Base-by-base conservation (phyloP, 2,329 filamentous ascomycete species). In the Aurifilum marmelostoma region DNA sequence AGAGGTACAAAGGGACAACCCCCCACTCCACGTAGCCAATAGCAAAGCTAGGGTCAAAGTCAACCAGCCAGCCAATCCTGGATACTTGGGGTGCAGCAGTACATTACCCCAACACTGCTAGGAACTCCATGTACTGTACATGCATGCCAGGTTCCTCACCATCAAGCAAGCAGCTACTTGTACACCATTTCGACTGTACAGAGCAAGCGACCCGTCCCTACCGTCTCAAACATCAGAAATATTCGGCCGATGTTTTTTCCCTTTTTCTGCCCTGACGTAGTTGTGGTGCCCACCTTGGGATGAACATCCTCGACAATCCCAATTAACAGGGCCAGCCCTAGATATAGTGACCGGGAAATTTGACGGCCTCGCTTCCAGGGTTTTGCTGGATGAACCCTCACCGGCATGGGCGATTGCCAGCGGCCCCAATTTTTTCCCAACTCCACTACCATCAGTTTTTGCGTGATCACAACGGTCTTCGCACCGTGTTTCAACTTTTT, bases 231-330 rank as follows among this genome's bases (percentile, higher is more conserved):
- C 34, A n/a, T n/a, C 9, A 56, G 27, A 56, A 29, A 4, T 16
- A 47, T 56, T 56, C 52, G 12, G 52, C 52, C 32, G 52, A 56
- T 32, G 24, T 32, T 32, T 18, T 29, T 29, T 2, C 16, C 29
- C n/a, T 16, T 14, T 29, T 27, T 54, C 21, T n/a, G 3, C n/a
- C 24, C n/a, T 12, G 7, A 27, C 37, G 37, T 39, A 39, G 9
- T 12, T 34, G n/a, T n/a, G n/a, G 50, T 11, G 50, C 12, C 50
- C 50, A 14, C 50, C 29, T 59, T 59, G 54, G 32, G 56, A 59
- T 37, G 56, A 59, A 59, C 56, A 34, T 37, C 32, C 56, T n/a
- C 32, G 32, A 37, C 56, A 59, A 56, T 32, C 52, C 27, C 27
- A 56, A 56, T 56, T 56, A 56, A 4, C 18, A 18, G 24, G n/a